Base-by-base conservation (phyloP, 192 early-diverging fungal species). In the Umbelopsis ramanniana region DNA sequence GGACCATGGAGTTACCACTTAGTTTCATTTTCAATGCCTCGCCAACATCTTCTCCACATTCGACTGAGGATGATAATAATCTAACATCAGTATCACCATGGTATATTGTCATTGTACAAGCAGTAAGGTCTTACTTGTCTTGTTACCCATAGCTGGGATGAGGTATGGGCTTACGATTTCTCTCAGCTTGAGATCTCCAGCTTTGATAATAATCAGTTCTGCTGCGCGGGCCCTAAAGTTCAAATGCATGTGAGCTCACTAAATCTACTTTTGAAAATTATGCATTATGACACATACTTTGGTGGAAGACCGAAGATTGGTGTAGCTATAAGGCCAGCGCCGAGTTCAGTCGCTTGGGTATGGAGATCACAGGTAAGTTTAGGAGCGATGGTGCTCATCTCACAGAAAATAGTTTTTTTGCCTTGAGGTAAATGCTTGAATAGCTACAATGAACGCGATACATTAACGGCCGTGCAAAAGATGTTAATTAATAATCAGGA, bases 1-100 rank as follows among this genome's bases (percentile, higher is more conserved):
- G 76, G 24, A 93, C 76, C 67, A 93, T 84, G 50, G 87, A 93
- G 67, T 93, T 93, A 60, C 90, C 90, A 43, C 86, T 66, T 10
- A 93, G 77, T 67, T 93, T 93, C 73, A 89, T 86, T 2, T 72
- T 72, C 4, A 83, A 77, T 1, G 86, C 88, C 0, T 70, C 45
- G 11, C 66, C 54, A 1, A 79, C 78, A 57, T 89, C 81, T 2
- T 76, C 50, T 6, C 87, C 87, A 35, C 87, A 68, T 23, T 87
- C 75, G n/a, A 93, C 48, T 50, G 1, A 6, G 48, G 1, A 17
- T 19, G 17, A 15, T 19, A 21, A 0, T 1, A n/a, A 50, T 5
- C 4, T 15, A 50, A n/a, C 29, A 15, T 50, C 6, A 50, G 40
- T 43, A 4, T 21, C 7, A 50, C 5, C 48, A 50, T 50, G 11